These are phyloP conservation scores for Brassica cretica DNA, from an alignment of 345 rosid genomes.

Conservation along the genomic window DNA sequence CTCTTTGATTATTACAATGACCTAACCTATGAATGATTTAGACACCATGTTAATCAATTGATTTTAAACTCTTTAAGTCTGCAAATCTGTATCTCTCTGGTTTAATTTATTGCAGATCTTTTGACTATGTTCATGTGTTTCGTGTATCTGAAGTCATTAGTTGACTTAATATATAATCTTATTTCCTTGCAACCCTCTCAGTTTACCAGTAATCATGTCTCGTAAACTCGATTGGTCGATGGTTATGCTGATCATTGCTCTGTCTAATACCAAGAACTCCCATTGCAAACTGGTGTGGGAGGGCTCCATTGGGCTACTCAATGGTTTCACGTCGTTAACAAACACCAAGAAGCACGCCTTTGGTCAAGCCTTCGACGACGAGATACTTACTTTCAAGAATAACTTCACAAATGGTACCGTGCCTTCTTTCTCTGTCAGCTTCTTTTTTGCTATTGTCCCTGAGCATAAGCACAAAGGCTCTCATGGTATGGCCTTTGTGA, in stretches of 20 bases:
- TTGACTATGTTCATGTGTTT: background rate
- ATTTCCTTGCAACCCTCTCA: background rate
- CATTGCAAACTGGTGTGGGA: background rate
- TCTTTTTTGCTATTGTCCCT: conserved; percentile 29
- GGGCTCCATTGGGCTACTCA: background rate
- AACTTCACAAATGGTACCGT: background rate
- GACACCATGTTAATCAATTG: background rate
- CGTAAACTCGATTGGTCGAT: background rate
- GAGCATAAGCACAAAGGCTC: conserved; percentile 7
- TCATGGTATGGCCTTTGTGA: conserved; percentile 34
- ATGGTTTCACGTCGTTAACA: conserved; percentile 12
- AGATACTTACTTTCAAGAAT: background rate
- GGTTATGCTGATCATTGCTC: background rate
- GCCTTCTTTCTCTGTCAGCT: background rate
- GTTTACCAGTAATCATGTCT: conserved; percentile 6
- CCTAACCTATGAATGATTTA: background rate
- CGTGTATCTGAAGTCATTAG: background rate
- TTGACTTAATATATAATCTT: background rate
- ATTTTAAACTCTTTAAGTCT: background rate
- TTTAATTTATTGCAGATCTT: background rate
- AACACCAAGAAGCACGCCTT: conserved; percentile 15
- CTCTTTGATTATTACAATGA: background rate
- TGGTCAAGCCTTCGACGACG: conserved; percentile 8
- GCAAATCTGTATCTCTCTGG: background rate
- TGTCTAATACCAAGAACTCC: background rate